Conservation (phyloP, 371 early-diverging fungal species). For the Mucor racemosus region DNA sequence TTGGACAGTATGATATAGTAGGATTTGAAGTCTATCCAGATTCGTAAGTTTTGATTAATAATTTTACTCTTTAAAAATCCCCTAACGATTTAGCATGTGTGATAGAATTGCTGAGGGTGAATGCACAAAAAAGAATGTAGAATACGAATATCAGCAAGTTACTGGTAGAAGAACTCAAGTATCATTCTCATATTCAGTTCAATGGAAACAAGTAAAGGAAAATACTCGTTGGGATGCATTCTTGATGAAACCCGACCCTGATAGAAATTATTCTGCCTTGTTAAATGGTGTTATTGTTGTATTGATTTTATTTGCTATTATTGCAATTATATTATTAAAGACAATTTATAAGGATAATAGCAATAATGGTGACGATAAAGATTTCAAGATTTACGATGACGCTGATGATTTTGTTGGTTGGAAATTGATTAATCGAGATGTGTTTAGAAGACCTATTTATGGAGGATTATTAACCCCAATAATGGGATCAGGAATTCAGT, state of each 20-base stretch:
- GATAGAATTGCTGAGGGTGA: conserved; percentile 40
- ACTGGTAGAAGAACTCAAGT: conserved; percentile 32
- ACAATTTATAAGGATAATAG: conserved; percentile 31
- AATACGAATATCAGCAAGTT: conserved; percentile 45
- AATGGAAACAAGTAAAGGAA: conserved; percentile 45
- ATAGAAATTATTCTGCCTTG: conserved; percentile 32
- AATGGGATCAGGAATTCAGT: conserved; percentile 49
- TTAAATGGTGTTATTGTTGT: conserved; percentile 39
- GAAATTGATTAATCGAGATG: conserved; percentile 52
- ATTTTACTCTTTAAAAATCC: too few species aligned
- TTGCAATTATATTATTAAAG: conserved; percentile 39
- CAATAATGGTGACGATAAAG: conserved; percentile 18
- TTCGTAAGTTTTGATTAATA: conserved; percentile 32
- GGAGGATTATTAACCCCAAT: conserved; percentile 53
- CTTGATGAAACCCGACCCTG: conserved; percentile 34
- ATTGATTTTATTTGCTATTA: conserved; percentile 22
- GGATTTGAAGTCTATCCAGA: conserved; percentile 58
- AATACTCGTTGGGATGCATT: conserved; percentile 45
- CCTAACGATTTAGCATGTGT: too few species aligned
- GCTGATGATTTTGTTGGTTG: conserved; percentile 51
- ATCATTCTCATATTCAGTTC: conserved; percentile 49
- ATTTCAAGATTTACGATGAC: conserved; percentile 37
- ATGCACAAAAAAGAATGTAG: conserved; percentile 41
- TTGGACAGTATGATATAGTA: conserved; percentile 32
- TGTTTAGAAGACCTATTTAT: conserved; percentile 52